Evolutionary conservation across 2,329 filamentous ascomycete species (phyloP).

Genomic region (Aspergillus puulaauensis): DNA sequence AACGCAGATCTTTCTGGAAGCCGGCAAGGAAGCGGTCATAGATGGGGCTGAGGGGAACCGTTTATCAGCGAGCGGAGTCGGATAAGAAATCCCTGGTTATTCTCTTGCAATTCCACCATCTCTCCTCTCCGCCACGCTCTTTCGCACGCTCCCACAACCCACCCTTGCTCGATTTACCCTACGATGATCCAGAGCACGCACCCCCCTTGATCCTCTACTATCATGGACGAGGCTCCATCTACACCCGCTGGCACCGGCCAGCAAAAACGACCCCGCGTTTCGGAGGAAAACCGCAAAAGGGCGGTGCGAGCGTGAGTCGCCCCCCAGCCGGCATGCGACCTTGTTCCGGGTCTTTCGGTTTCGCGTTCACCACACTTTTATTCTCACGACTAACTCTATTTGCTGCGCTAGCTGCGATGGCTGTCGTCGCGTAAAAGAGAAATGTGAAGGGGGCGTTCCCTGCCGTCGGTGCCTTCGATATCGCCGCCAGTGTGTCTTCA

Average conservation of each 20-base stretch:
- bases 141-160: neutral
- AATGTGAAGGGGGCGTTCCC: conserved; percentile 57
- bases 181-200: conserved; percentile 26
- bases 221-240: conserved; percentile 30
- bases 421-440: conserved; percentile 57
- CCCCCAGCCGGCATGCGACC: neutral
- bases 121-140: neutral
- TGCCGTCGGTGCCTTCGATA: conserved; percentile 55
- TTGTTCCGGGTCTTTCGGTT: neutral
- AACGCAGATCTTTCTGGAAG: neutral
- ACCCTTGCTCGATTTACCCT: conserved; percentile 10
- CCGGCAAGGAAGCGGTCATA: neutral
- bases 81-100: conserved; percentile 10
- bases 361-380: neutral
- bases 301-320: conserved; percentile 40
- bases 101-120: neutral
- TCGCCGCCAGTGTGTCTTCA: conserved; percentile 52
- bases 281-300: conserved; percentile 43
- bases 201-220: conserved; percentile 26
- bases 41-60: conserved; percentile 1
- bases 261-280: conserved; percentile 40
- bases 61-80: conserved; percentile 7
- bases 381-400: neutral
- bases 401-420: conserved; percentile 49
- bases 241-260: conserved; percentile 27